phyloP scores from a whole-genome alignment of 352 stramenopile genomes.

The Globisporangium iwayamae region DNA sequence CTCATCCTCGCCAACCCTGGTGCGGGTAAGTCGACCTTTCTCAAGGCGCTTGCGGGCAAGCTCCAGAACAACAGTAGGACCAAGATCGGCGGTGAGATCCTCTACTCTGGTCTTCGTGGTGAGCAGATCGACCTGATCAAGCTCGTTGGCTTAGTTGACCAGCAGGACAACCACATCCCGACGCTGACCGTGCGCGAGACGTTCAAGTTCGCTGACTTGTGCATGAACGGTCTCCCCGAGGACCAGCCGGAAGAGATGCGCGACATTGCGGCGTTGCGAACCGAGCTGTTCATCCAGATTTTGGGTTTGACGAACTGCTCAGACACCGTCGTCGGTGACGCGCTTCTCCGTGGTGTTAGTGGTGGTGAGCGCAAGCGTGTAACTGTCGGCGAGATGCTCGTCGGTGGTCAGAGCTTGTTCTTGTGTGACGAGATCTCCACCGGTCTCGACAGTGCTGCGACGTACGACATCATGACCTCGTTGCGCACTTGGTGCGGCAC shows the following conservation, averaged over 20 bases:
- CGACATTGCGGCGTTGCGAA: conserved; percentile 52
- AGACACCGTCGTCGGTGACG: conserved; percentile 92
- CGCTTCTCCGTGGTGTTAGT: conserved; percentile 80
- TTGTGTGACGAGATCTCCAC: conserved; percentile 77
- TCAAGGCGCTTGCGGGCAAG: conserved; percentile 70
- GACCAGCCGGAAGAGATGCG: conserved; percentile 67
- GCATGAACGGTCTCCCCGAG: conserved; percentile 53
- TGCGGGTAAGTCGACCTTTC: conserved; percentile 73
- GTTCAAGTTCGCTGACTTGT: conserved; percentile 92
- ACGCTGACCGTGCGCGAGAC: conserved; percentile 92
- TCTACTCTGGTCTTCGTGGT: conserved; percentile 50
- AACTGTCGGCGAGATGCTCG: conserved; percentile 88
- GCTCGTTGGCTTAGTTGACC: conserved; percentile 58
- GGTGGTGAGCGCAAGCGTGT: conserved; percentile 87
- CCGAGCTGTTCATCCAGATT: conserved; percentile 61
- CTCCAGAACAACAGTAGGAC: conserved; percentile 52
- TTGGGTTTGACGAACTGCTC: conserved; percentile 87
- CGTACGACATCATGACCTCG: conserved; percentile 82
- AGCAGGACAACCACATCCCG: conserved; percentile 58
- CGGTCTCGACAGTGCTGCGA: conserved; percentile 80
- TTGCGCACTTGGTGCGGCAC: conserved; percentile 37
- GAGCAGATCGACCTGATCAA: conserved; percentile 78
- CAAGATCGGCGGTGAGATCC: conserved; percentile 59
- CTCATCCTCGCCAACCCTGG: conserved; percentile 69
- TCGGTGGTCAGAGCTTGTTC: conserved; percentile 52